These are phyloP conservation scores for Primulina tabacum DNA, from an alignment of 257 asterid species.

Conservation along the genomic window DNA sequence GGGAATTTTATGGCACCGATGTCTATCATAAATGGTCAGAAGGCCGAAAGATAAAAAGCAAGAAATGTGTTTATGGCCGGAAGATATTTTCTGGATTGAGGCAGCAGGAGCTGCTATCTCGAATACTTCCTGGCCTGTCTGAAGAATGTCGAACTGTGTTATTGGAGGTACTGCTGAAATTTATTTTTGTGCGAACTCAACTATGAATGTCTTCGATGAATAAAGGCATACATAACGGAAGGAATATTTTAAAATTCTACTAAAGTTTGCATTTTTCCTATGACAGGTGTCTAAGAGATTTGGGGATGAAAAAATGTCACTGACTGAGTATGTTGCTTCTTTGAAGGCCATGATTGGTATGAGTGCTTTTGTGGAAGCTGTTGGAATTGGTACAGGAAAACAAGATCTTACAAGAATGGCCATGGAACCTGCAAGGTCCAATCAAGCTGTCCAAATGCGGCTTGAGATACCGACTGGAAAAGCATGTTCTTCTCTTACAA, in stretches of 20 bases:
- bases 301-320: constrained; percentile 45
- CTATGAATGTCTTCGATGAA: neutral
- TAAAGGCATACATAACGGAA: neutral
- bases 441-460: constrained; percentile 37
- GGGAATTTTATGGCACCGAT: constrained; percentile 50
- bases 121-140: constrained; percentile 42
- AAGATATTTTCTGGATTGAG: constrained; percentile 69
- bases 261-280: constrained; percentile 22
- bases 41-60: constrained; percentile 46
- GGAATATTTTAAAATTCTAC: neutral
- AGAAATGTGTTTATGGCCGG: constrained; percentile 54
- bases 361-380: constrained; percentile 53
- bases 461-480: constrained; percentile 70
- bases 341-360: constrained; percentile 61
- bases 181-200: neutral
- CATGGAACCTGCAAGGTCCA: constrained; percentile 47
- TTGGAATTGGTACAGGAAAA: constrained; percentile 60
- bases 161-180: constrained; percentile 43
- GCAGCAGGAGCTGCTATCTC: constrained; percentile 62
- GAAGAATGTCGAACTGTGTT: constrained; percentile 46
- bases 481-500: constrained; percentile 62
- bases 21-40: constrained; percentile 63
- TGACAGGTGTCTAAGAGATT: constrained; percentile 50
- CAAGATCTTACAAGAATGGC: constrained; percentile 57
- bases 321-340: constrained; percentile 52